Evolutionary conservation across 352 stramenopile species (phyloP).

Genomic region (Phytophthora foliorum): DNA sequence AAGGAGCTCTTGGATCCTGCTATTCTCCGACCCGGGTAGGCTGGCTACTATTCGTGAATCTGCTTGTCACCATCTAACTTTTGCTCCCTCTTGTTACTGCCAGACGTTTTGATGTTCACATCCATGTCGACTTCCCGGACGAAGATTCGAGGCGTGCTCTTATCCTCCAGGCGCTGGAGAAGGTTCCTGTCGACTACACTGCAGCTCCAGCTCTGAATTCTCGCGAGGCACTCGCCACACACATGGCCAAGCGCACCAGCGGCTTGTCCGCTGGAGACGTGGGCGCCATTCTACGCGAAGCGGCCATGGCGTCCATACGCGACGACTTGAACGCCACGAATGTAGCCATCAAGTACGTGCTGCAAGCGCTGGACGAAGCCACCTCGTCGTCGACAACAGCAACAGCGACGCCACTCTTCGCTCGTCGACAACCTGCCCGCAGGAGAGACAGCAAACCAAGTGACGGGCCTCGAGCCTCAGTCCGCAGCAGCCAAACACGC

Average conservation of each 20-base stretch:
- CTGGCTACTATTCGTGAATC: not conserved
- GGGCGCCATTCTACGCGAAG: conserved; percentile 74
- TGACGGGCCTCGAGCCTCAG: conserved; percentile 17
- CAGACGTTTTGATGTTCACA: conserved; percentile 88
- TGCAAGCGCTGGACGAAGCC: conserved; percentile 29
- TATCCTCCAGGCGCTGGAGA: conserved; percentile 55
- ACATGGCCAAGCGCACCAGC: conserved; percentile 63
- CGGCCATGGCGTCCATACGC: conserved; percentile 80
- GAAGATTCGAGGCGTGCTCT: conserved; percentile 61
- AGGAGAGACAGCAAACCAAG: conserved; percentile 27
- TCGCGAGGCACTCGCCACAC: conserved; percentile 46
- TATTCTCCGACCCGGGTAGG: conserved; percentile 88
- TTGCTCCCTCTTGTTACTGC: conserved; percentile 9
- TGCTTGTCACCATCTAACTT: not conserved
- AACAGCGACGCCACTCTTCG: conserved; percentile 25
- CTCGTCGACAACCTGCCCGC: conserved; percentile 19
- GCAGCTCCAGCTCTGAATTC: conserved; percentile 41
- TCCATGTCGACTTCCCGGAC: conserved; percentile 70
- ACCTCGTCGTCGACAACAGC: conserved; percentile 14
- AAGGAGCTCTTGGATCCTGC: conserved; percentile 85
- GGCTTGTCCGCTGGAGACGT: conserved; percentile 71
- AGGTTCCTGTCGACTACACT: conserved; percentile 68
- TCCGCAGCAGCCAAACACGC: conserved; percentile 44
- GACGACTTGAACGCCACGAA: conserved; percentile 54
- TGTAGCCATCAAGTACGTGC: conserved; percentile 58